phyloP scores from a whole-genome alignment of 768 basidiomycete species.

The Amanita muscaria region DNA sequence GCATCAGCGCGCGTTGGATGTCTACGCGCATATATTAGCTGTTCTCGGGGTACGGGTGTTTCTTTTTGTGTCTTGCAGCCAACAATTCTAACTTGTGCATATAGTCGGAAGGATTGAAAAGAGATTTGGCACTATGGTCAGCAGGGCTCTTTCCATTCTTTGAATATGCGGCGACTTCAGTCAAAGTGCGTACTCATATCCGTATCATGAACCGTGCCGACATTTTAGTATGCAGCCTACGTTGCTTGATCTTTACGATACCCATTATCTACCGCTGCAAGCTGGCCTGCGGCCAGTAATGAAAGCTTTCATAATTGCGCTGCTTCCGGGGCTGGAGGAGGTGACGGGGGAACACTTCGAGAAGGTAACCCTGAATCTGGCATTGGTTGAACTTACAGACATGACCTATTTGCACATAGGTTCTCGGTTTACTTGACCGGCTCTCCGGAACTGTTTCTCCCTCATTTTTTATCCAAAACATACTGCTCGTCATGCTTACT shows the following conservation, averaged over 20 bases:
- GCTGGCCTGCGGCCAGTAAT: conserved; percentile 74
- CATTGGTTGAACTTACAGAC: conserved; percentile 7
- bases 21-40: conserved; percentile 84
- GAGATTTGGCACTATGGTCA: conserved; percentile 89
- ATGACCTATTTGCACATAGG: conserved; percentile 33
- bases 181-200: conserved; percentile 49
- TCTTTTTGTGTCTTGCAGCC: conserved; percentile 3
- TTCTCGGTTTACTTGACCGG: conserved; percentile 69
- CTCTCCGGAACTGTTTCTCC: conserved; percentile 78
- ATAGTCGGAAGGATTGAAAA: conserved; percentile 77
- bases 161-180: conserved; percentile 98
- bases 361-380: conserved; percentile 37
- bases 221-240: conserved; percentile 46
- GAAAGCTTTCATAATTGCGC: conserved; percentile 89
- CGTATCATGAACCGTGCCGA: no score
- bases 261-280: conserved; percentile 84
- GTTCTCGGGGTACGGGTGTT: conserved; percentile 74
- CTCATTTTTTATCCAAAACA: conserved; percentile 90
- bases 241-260: conserved; percentile 87
- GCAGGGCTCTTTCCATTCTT: conserved; percentile 97
- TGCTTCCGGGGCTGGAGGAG: conserved; percentile 94
- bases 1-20: conserved; percentile 92
- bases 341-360: conserved; percentile 98
- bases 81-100: conserved; percentile 5
- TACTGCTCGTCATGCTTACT: conserved; percentile 91